These are phyloP conservation scores for Ogataea thermomethanolica DNA, from an alignment of 805 yeast species.

Conservation along the genomic window DNA sequence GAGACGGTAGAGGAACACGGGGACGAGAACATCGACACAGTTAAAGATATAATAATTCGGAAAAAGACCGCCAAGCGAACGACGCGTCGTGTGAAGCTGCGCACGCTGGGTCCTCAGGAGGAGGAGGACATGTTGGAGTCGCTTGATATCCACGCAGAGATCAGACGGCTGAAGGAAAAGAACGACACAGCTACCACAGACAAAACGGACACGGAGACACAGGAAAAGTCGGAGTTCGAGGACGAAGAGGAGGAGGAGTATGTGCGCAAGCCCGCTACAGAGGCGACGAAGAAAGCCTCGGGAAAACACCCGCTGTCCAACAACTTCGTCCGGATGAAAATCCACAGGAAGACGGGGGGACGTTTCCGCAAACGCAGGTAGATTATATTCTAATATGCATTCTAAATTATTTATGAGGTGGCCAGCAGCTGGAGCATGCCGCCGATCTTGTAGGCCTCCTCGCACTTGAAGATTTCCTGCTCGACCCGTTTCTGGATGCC, in stretches of 20 bases:
- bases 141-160: slow-evolving; percentile 41
- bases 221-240: slow-evolving; percentile 13
- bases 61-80: slow-evolving; percentile 48
- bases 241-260: slow-evolving; percentile 21
- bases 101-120: slow-evolving; percentile 32
- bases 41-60: slow-evolving; percentile 23
- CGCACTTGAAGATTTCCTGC: slow-evolving; percentile 70
- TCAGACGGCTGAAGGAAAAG: slow-evolving; percentile 30
- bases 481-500: slow-evolving; percentile 59
- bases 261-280: slow-evolving; percentile 19
- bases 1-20: slow-evolving; percentile 2
- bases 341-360: slow-evolving; percentile 25
- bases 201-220: background rate
- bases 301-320: slow-evolving; percentile 31
- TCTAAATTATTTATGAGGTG: slow-evolving; percentile 30
- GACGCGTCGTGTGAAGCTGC: slow-evolving; percentile 48
- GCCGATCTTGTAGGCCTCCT: slow-evolving; percentile 82
- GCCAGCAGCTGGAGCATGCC: slow-evolving; percentile 92
- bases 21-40: background rate
- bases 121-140: slow-evolving; percentile 33
- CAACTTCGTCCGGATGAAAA: slow-evolving; percentile 35
- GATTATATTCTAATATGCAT: slow-evolving; percentile 1
- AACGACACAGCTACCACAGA: background rate
- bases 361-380: slow-evolving; percentile 23
- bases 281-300: slow-evolving; percentile 14